Evolutionary conservation across 768 basidiomycete species (phyloP).

Genomic region (Boletus eberwhitei): DNA sequence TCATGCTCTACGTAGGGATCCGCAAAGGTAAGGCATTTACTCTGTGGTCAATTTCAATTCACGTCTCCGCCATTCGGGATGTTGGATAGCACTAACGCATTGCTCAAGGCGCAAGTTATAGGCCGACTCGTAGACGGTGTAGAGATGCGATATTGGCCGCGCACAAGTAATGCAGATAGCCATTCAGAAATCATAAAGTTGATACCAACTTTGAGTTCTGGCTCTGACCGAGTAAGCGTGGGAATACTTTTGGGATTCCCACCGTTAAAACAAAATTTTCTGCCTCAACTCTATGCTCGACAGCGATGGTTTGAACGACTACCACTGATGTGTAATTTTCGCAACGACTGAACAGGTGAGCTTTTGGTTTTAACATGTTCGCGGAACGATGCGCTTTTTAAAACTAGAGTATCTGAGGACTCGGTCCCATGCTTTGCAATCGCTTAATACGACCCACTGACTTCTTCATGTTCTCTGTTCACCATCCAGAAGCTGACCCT

Average conservation of each 20-base stretch:
- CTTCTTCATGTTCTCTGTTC: background rate
- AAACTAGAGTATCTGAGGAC: constrained; percentile 13
- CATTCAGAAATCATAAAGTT: constrained; percentile 40
- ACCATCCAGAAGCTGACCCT: background rate
- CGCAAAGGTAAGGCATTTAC: constrained; percentile 61
- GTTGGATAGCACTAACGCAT: constrained; percentile 54
- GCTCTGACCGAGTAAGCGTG: background rate
- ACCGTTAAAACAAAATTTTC: no score
- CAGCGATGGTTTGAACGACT: background rate
- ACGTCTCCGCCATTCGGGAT: background rate
- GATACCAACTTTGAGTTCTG: no score
- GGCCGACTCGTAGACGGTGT: constrained; percentile 77
- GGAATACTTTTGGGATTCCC: background rate
- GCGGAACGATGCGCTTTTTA: background rate
- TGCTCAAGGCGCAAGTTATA: constrained; percentile 80
- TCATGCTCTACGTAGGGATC: constrained; percentile 91
- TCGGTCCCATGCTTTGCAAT: background rate
- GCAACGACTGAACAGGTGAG: background rate
- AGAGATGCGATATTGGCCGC: constrained; percentile 58
- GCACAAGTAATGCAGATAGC: constrained; percentile 82
- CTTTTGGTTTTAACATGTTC: background rate
- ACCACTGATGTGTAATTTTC: background rate
- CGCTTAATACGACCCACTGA: background rate
- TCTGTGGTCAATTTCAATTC: constrained; percentile 35
- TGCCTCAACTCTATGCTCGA: no score